These are phyloP conservation scores for Xylaria scruposa DNA, from an alignment of 495 filamentous ascomycete genomes.

Conservation along the genomic window DNA sequence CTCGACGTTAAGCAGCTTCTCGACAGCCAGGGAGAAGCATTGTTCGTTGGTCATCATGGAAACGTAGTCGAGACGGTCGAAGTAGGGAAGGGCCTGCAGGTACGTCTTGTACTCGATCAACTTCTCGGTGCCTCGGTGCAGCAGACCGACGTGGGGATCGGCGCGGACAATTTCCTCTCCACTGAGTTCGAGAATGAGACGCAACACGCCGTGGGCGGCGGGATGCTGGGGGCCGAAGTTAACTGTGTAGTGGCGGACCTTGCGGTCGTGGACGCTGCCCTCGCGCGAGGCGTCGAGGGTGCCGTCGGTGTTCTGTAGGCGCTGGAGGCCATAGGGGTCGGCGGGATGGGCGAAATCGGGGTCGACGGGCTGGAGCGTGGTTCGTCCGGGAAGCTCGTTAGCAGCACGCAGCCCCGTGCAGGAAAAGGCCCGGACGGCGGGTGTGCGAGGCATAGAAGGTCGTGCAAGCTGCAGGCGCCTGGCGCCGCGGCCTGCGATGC, in stretches of 20 bases:
- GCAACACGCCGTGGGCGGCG: conserved; percentile 96
- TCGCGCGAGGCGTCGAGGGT: conserved; percentile 58
- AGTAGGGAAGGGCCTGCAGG: conserved; percentile 97
- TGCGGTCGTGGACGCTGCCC: conserved; percentile 66
- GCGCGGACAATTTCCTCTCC: conserved; percentile 96
- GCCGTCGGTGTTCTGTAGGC: conserved; percentile 47
- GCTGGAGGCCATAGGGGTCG: conserved; percentile 57
- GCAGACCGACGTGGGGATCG: conserved; percentile 95
- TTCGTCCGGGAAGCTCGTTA: conserved; percentile 59
- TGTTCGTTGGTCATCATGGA: conserved; percentile 99
- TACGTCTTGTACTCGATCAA: conserved; percentile 99
- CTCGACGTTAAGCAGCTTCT: conserved; percentile 98
- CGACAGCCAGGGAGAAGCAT: conserved; percentile 91
- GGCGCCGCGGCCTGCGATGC: conserved; percentile 62
- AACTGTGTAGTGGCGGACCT: conserved; percentile 98
- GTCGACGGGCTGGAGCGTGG: conserved; percentile 71
- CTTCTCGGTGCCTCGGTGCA: conserved; percentile 99
- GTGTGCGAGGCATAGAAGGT: conserved; percentile 37
- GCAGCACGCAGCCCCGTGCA: conserved; percentile 67
- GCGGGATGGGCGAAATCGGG: conserved; percentile 63
- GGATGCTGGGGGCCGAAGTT: conserved; percentile 99
- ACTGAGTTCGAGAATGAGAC: conserved; percentile 96
- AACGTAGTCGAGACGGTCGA: conserved; percentile 98
- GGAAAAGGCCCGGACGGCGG: conserved; percentile 66
- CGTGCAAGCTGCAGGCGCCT: conserved; percentile 58